These are phyloP conservation scores for Jacaranda mimosifolia DNA, from an alignment of 257 asterid species.

Conservation along the genomic window DNA sequence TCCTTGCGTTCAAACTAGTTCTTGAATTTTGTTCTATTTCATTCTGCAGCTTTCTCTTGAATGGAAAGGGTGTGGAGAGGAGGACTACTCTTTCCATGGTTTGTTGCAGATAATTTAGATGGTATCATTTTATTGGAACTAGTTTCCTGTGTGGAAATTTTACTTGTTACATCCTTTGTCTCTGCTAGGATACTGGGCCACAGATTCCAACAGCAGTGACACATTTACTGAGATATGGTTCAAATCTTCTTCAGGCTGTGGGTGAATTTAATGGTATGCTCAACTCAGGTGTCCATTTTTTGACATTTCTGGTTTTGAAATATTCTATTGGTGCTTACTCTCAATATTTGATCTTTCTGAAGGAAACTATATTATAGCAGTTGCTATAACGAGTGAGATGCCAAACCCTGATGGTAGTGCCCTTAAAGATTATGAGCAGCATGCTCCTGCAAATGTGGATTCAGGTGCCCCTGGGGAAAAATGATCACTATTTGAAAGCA, in stretches of 20 bases:
- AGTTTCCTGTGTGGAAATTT: constrained; percentile 6
- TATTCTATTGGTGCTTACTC: constrained; percentile 37
- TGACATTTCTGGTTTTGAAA: constrained; percentile 22
- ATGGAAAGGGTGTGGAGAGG: constrained; percentile 81
- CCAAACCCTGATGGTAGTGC: constrained; percentile 52
- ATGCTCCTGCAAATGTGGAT: constrained; percentile 63
- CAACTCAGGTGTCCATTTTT: constrained; percentile 24
- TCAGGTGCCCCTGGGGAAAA: constrained; percentile 60
- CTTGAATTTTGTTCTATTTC: constrained; percentile 28
- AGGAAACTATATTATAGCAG: constrained; percentile 76
- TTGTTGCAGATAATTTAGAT: constrained; percentile 35
- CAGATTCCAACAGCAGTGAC: constrained; percentile 78
- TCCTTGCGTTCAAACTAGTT: constrained; percentile 20
- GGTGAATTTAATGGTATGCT: constrained; percentile 85
- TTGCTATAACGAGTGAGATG: constrained; percentile 72
- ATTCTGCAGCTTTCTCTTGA: constrained; percentile 83
- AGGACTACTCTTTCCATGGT: constrained; percentile 71
- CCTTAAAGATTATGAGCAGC: constrained; percentile 76
- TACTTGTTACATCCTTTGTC: constrained; percentile 26
- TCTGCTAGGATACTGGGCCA: constrained; percentile 81
- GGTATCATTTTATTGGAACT: background rate
- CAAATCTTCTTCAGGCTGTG: constrained; percentile 90
- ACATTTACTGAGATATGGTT: constrained; percentile 74
- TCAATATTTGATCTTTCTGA: constrained; percentile 36
- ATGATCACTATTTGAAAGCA: background rate